phyloP scores from a whole-genome alignment of 768 basidiomycete species.

The Collybia sp. region DNA sequence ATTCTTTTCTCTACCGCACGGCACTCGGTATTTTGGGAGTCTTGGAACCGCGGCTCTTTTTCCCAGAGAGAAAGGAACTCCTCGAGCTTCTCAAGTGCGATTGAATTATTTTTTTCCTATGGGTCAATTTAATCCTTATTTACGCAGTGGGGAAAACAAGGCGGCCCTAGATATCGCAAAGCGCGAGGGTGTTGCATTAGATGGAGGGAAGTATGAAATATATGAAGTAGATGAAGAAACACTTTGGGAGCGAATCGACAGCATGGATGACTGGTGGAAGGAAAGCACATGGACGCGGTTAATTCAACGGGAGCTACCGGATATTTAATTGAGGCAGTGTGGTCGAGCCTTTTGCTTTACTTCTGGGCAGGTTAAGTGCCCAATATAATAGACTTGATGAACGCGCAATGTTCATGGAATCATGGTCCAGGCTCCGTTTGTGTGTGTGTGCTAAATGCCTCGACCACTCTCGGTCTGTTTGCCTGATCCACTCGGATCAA shows the following conservation, averaged over 20 bases:
- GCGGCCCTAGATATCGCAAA: conserved; percentile 80
- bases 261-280: conserved; percentile 91
- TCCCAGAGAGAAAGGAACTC: conserved; percentile 77
- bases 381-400: too few relatives aligned
- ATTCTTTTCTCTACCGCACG: conserved; percentile 83
- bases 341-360: neutral
- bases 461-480: neutral
- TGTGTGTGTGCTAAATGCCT: neutral
- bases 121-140: conserved; percentile 1
- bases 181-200: conserved; percentile 56
- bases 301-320: conserved; percentile 82
- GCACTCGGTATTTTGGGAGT: conserved; percentile 80
- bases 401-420: too few relatives aligned
- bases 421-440: neutral
- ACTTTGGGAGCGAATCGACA: conserved; percentile 77
- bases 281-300: conserved; percentile 86
- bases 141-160: conserved; percentile 69
- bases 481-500: neutral
- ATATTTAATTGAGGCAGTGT: conserved; percentile 32
- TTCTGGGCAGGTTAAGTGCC: too few relatives aligned
- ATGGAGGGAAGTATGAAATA: conserved; percentile 80
- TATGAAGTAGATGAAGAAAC: conserved; percentile 84
- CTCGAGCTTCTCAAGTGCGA: conserved; percentile 71
- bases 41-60: conserved; percentile 83
- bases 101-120: neutral